Conservation (phyloP, 176 grass and related monocot species). For the Melocanna baccifera region DNA sequence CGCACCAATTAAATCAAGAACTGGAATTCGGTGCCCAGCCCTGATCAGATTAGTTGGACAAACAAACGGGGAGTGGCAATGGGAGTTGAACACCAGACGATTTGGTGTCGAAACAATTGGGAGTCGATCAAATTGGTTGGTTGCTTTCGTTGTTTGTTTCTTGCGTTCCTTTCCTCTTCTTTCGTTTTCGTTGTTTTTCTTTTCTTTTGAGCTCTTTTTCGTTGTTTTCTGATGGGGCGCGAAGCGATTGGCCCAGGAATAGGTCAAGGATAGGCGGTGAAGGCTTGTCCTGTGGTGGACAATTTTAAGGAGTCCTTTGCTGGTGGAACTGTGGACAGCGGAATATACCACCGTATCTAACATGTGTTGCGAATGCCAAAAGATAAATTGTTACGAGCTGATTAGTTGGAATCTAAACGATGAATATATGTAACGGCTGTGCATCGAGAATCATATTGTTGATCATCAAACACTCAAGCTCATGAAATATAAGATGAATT, state of each 20-base stretch:
- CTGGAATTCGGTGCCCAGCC: not conserved
- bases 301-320: not conserved
- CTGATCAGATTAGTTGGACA: slow-evolving; percentile 1
- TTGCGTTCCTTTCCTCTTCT: not conserved
- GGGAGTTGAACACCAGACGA: not conserved
- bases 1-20: not conserved
- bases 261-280: slow-evolving; percentile 9
- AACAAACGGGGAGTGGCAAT: not conserved
- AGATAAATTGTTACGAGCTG: no score
- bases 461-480: no score
- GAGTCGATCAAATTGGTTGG: not conserved
- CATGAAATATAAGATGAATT: no score
- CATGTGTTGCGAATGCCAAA: no score
- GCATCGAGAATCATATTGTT: no score
- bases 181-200: not conserved
- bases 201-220: not conserved
- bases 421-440: no score
- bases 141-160: not conserved
- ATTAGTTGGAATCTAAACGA: no score
- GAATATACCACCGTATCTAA: no score
- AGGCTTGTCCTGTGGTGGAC: not conserved
- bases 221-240: not conserved
- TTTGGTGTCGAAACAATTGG: not conserved
- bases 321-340: not conserved
- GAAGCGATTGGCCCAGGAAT: slow-evolving; percentile 1